A percentile compares a stretch with the other conserved stretches of the same genome.
Evolutionary conservation across 441 rosid genomes (phyloP).

Genomic region (Adansonia rubrostipa): DNA sequence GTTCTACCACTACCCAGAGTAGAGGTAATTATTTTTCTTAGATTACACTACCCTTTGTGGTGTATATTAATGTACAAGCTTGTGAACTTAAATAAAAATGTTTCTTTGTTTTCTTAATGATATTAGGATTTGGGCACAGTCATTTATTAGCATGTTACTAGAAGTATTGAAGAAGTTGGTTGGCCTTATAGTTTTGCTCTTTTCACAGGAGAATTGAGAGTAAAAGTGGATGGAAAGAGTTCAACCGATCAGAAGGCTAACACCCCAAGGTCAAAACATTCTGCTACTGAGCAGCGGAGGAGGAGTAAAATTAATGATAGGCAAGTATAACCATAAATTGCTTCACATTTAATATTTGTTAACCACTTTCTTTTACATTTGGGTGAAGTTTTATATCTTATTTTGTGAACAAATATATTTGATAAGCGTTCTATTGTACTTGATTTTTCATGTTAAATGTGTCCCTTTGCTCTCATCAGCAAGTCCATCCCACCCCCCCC

Average conservation of each 20-base stretch:
- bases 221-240: constrained; percentile 66
- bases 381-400: neutral
- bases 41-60: neutral
- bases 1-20: constrained; percentile 48
- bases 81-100: neutral
- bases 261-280: constrained; percentile 95
- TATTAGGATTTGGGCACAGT: constrained; percentile 8
- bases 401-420: neutral
- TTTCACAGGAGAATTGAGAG: constrained; percentile 58
- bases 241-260: constrained; percentile 70
- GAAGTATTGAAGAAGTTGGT: neutral
- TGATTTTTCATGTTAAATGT: constrained; percentile 9
- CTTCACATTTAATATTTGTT: neutral
- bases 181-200: neutral
- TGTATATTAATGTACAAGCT: neutral
- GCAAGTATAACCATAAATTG: constrained; percentile 37
- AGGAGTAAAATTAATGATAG: constrained; percentile 98
- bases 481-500: neutral
- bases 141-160: neutral
- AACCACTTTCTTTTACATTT: neutral
- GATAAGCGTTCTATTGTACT: neutral
- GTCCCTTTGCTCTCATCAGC: neutral
- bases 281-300: constrained; percentile 94
- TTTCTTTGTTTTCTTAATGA: neutral
- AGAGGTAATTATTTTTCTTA: constrained; percentile 45